Base-by-base conservation (phyloP, 2,329 filamentous ascomycete species). In the Cryphonectria japonica region DNA sequence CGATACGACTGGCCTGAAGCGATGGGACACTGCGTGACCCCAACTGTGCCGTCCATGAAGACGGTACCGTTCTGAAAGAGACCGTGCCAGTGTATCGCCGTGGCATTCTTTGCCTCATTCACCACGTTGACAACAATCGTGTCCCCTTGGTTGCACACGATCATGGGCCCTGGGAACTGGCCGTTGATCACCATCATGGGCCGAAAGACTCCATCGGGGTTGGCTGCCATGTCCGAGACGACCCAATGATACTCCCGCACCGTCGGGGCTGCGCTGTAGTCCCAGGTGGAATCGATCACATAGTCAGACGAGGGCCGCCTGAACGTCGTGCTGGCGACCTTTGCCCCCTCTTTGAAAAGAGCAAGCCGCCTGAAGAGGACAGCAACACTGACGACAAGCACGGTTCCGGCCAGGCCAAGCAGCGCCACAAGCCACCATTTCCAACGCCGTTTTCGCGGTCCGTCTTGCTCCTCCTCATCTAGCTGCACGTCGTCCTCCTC, bases 61-160 rank as follows among this genome's bases (percentile, higher is more conserved):
- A 89, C 93, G 0, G 91, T 92, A 14, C 91, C 91, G 74, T 93
- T 93, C 77, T 94, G 92, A 77, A 89, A 93, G 73, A 95, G 85
- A 22, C 93, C 93, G 75, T 95, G 93, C 78, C 92, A 95, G 77
- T 95, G 93, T 6, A 95, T 83, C 52, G 86, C 87, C 11, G 91
- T 91, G 16, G 85, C 87, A 74, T 94, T 92, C 16, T 83, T 82
- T 0, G 92, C 87, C 32, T 86, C 84, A 75, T 95, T 95, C 74
- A 88, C 82, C 66, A 94, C 84, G 43, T 92, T 88, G 60, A 94
- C 88, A 3, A 93, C 79, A 11, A 96, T 79, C 0, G 86, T 88
- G 75, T 96, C 93, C 29, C 91, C 92, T 74, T 92, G 89, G 74
- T 92, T 93, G 73, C 89, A 88, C 74, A 93, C 88, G 62, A 96